Evolutionary conservation across 129 eudicot species (phyloP).

Genomic region (Pittosporum tobira): DNA sequence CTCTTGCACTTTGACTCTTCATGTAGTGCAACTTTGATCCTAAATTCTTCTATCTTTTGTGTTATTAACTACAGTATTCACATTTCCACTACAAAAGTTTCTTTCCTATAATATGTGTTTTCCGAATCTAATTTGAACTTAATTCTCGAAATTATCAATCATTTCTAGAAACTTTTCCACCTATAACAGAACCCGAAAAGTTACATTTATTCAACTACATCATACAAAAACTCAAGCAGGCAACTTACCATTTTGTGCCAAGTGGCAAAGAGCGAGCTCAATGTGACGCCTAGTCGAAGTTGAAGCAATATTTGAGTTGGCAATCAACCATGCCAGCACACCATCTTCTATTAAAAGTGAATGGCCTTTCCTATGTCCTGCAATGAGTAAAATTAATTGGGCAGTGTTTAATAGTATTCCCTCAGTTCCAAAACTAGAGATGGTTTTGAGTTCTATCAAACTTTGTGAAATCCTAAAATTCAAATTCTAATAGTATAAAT

Average conservation of each 20-base stretch:
- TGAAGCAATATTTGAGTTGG: slow-evolving; percentile 61
- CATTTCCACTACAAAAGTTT: no score
- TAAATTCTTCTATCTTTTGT: no score
- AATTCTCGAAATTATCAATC: not conserved
- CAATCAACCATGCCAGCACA: slow-evolving; percentile 69
- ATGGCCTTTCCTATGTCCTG: slow-evolving; percentile 76
- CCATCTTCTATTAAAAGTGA: slow-evolving; percentile 73
- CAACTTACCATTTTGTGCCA: slow-evolving; percentile 83
- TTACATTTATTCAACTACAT: not conserved
- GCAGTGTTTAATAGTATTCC: slow-evolving; percentile 2
- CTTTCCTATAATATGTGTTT: no score
- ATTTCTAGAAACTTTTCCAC: not conserved
- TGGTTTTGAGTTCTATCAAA: no score
- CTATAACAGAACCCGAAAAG: not conserved
- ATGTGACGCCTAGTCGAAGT: slow-evolving; percentile 77
- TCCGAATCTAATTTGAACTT: no score
- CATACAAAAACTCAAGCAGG: not conserved
- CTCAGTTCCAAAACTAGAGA: no score
- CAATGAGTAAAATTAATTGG: slow-evolving; percentile 14
- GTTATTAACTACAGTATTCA: no score
- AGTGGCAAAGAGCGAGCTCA: slow-evolving; percentile 92
- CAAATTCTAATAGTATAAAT: no score
- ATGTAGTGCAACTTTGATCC: no score
- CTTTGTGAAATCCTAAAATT: no score
- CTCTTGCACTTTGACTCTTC: no score